Percentiles rank a stretch among this genome's conserved stretches.
Conservation (phyloP, 345 rosid species). For the Turritis glabra region DNA sequence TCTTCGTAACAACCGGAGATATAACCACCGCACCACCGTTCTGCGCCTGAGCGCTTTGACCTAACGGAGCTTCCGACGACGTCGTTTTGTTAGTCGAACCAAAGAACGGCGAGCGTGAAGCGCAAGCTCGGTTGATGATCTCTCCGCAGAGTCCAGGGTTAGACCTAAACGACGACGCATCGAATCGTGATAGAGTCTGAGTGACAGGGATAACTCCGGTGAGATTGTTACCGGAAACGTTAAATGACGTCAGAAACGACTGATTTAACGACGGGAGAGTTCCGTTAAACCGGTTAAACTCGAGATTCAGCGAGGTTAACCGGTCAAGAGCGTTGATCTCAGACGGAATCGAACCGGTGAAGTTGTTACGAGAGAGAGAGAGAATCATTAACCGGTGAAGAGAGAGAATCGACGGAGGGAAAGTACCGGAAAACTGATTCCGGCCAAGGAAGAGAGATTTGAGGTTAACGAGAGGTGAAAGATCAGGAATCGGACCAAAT, state of each 20-base stretch:
- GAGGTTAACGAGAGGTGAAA: constrained; percentile 71
- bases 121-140: constrained; percentile 64
- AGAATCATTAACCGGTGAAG: constrained; percentile 65
- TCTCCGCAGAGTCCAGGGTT: constrained; percentile 88
- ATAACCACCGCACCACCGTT: constrained; percentile 45
- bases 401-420: constrained; percentile 61
- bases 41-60: constrained; percentile 62
- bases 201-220: constrained; percentile 72
- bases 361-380: constrained; percentile 54
- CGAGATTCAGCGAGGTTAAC: constrained; percentile 59
- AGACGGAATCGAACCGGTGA: constrained; percentile 66
- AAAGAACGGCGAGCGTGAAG: constrained; percentile 65
- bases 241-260: constrained; percentile 50
- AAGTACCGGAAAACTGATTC: constrained; percentile 69
- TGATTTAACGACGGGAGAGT: constrained; percentile 75
- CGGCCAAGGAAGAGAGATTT: constrained; percentile 61
- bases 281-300: constrained; percentile 68
- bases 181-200: constrained; percentile 63
- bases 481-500: constrained; percentile 79
- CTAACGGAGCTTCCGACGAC: constrained; percentile 54
- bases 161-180: constrained; percentile 50
- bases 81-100: constrained; percentile 42
- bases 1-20: constrained; percentile 48
- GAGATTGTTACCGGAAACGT: constrained; percentile 78
- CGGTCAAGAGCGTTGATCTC: constrained; percentile 52